A percentile compares a stretch with the other conserved stretches of the same genome.
These are phyloP conservation scores for Pezicula carpinea DNA, from an alignment of 2,329 filamentous ascomycete species.

Conservation along the genomic window DNA sequence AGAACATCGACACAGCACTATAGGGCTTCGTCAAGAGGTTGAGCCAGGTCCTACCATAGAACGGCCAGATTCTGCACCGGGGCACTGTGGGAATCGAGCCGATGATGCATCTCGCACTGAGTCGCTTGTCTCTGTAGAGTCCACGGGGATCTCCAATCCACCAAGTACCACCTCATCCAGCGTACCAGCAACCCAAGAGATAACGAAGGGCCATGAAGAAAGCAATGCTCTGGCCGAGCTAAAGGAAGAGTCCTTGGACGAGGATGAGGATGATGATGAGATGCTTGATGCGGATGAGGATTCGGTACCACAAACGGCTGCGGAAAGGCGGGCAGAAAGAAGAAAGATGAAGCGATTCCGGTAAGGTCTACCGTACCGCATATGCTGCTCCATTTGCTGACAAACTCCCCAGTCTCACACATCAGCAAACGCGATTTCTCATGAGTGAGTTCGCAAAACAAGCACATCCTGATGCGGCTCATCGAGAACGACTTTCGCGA, in stretches of 20 bases:
- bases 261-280: constrained; percentile 49
- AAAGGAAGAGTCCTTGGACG: constrained; percentile 27
- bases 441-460: constrained; percentile 98
- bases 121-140: constrained; percentile 35
- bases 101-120: constrained; percentile 35
- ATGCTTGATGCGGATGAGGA: constrained; percentile 46
- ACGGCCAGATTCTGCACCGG: constrained; percentile 26
- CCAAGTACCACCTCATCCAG: constrained; percentile 33
- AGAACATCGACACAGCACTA: constrained; percentile 26
- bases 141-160: constrained; percentile 35
- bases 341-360: constrained; percentile 77
- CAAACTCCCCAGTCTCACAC: constrained; percentile 63
- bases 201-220: constrained; percentile 42
- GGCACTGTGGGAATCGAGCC: constrained; percentile 16
- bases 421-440: constrained; percentile 94
- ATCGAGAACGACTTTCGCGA: constrained; percentile 78
- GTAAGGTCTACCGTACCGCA: constrained; percentile 36
- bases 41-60: constrained; percentile 20
- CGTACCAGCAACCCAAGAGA: constrained; percentile 33
- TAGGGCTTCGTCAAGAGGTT: constrained; percentile 17
- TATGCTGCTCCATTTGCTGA: constrained; percentile 29
- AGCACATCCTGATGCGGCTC: constrained; percentile 87
- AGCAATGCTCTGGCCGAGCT: constrained; percentile 30
- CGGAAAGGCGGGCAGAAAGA: constrained; percentile 51
- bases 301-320: constrained; percentile 46